phyloP scores from a whole-genome alignment of 2,329 filamentous ascomycete genomes.

The Xylariaceae sp. region DNA sequence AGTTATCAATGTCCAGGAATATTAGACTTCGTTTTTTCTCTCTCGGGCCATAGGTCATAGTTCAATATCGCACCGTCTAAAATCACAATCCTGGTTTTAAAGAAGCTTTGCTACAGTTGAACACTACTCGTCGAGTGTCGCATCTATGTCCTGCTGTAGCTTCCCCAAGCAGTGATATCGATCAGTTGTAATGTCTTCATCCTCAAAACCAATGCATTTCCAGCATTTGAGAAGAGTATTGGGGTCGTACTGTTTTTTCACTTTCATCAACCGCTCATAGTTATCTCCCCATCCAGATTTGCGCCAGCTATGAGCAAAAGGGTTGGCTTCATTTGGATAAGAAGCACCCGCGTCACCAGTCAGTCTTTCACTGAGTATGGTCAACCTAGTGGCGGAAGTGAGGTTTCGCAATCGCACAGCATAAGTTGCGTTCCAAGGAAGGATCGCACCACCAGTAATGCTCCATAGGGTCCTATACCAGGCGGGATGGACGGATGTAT shows the following conservation, averaged over 20 bases:
- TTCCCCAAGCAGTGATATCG: slow-evolving; percentile 17
- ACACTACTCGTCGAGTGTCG: no score
- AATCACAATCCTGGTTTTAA: no score
- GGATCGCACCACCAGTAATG: slow-evolving; percentile 13
- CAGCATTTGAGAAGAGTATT: slow-evolving; percentile 16
- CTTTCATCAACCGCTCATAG: slow-evolving; percentile 14
- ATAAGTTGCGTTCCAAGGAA: slow-evolving; percentile 20
- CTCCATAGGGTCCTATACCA: slow-evolving; percentile 21
- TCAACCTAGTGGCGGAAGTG: slow-evolving; percentile 17
- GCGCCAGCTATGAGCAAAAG: slow-evolving; percentile 20
- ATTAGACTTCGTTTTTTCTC: no score
- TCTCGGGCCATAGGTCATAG: no score
- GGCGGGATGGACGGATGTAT: slow-evolving; percentile 16
- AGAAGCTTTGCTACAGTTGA: no score
- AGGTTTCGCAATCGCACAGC: slow-evolving; percentile 13
- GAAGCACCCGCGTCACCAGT: slow-evolving; percentile 13
- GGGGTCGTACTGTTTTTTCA: slow-evolving; percentile 19
- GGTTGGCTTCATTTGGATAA: slow-evolving; percentile 22
- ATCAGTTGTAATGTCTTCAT: slow-evolving; percentile 13
- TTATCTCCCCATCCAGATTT: slow-evolving; percentile 19
- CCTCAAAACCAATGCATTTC: slow-evolving; percentile 19
- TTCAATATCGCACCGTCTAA: no score
- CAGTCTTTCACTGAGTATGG: slow-evolving; percentile 15
- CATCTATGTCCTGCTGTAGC: slow-evolving; percentile 13
- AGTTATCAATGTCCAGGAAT: no score